Conservation (phyloP, 2,329 filamentous ascomycete species). For the Lecanicillium sp. region DNA sequence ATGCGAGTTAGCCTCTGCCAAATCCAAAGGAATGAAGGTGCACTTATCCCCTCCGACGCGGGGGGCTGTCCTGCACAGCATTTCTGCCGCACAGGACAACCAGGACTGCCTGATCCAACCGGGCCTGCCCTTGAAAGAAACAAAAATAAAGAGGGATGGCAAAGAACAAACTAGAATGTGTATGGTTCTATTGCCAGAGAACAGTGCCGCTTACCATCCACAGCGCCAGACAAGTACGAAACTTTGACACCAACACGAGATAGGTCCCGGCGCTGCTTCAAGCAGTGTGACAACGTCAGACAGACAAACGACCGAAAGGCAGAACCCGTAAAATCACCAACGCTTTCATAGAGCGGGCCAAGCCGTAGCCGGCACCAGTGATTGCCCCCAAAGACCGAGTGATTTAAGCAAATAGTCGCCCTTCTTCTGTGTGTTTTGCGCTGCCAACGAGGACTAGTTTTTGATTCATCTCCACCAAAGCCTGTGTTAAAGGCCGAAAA, state of each 20-base stretch:
- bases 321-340: background rate
- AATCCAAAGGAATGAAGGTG: constrained; percentile 11
- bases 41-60: constrained; percentile 42
- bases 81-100: constrained; percentile 42
- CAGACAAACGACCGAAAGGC: background rate
- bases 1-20: background rate
- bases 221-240: constrained; percentile 70
- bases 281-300: background rate
- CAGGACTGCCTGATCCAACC: constrained; percentile 32
- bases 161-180: constrained; percentile 9
- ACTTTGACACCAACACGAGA: constrained; percentile 91
- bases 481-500: constrained; percentile 25
- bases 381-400: background rate
- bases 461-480: constrained; percentile 69
- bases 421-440: constrained; percentile 75
- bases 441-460: constrained; percentile 87
- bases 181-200: constrained; percentile 11
- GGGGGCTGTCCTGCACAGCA: constrained; percentile 42
- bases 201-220: constrained; percentile 12
- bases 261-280: constrained; percentile 60
- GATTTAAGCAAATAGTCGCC: background rate
- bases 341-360: too few relatives aligned
- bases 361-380: background rate
- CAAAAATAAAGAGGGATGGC: constrained; percentile 1
- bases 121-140: constrained; percentile 25